Evolutionary conservation across 192 early-diverging fungal species (phyloP), one percentile per base, ranked within the genome.

Genomic region (Coemansia sp.): DNA sequence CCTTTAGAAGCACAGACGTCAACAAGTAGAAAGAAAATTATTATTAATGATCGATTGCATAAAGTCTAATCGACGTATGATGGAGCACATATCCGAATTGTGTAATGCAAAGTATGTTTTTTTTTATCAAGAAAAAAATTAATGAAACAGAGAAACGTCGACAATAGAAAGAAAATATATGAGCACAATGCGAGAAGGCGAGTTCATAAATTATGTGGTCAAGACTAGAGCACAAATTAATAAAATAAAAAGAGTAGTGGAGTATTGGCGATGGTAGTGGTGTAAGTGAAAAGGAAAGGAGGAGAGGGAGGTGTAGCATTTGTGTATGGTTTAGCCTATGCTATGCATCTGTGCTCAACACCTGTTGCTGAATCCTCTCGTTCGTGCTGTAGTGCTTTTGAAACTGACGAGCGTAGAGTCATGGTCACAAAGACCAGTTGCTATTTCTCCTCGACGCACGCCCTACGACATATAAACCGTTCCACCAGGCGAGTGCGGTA

Each of bases 1-100:
- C 89, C 76, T 97, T 95, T 84, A 87, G 92, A 55, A 92, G 92
- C 74, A 92, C 95, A 3, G 93, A 95, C 68, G 81, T 91, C 39
- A 91, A 73, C 73, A 86, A 79, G 69, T 77, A 34, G 57, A 16
- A 61, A 31, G n/a, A n/a, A n/a, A n/a, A n/a, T n/a, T n/a, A n/a
- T n/a, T n/a, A n/a, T n/a, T 29, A 29, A 12, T 13, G 52, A 55
- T 55, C 52, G 24, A 24, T 31, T 55, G 52, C 52, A 55, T 27
- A 55, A 55, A 55, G 24, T 55, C 24, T 55, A 57, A 27, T 27
- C 27, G 27, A 27, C 27, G 27, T 27, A 93, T 88, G 16, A 5
- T 1, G 0, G 18, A 47, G n/a, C n/a, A 7, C 5, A 20, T 50
- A 50, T 50, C 49, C 27, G 15, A 57, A 31, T 6, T 29, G 53